Conservation (phyloP, 2,329 filamentous ascomycete genomes). For the Paraconiothyrium brasiliense region DNA sequence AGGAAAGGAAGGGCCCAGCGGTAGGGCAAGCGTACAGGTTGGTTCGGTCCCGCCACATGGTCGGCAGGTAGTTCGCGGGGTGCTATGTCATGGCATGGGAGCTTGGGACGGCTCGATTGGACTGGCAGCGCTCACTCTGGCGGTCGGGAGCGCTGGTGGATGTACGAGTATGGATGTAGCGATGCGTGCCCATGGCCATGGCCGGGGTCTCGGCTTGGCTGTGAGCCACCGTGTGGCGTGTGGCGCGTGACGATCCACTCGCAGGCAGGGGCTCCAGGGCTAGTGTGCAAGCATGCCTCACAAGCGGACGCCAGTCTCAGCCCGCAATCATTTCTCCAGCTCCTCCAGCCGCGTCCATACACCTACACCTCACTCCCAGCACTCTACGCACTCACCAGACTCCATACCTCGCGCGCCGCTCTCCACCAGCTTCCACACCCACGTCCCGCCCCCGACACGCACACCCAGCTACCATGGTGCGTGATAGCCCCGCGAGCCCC, state of each 20-base stretch:
- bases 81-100: constrained; percentile 43
- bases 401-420: constrained; percentile 17
- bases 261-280: constrained; percentile 11
- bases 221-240: constrained; percentile 1
- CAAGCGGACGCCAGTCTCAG: constrained; percentile 18
- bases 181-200: neutral
- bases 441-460: constrained; percentile 16
- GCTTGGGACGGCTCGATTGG: constrained; percentile 13
- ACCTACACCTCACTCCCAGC: constrained; percentile 29
- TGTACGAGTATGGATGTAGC: neutral
- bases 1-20: constrained; percentile 17
- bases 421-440: constrained; percentile 7
- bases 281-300: constrained; percentile 11
- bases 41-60: constrained; percentile 98
- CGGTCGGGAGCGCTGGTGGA: neutral
- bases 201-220: constrained; percentile 11
- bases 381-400: neutral
- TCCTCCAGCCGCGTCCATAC: constrained; percentile 42
- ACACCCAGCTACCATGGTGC: constrained; percentile 47
- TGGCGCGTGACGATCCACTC: constrained; percentile 5
- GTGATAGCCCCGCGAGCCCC: constrained; percentile 25
- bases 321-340: constrained; percentile 32
- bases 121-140: neutral
- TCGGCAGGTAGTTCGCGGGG: constrained; percentile 38
- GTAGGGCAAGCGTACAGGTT: constrained; percentile 76